A percentile compares a stretch with the other conserved stretches of the same genome.
phyloP scores from a whole-genome alignment of 208 protist species.

The Leishmania mexicana region DNA sequence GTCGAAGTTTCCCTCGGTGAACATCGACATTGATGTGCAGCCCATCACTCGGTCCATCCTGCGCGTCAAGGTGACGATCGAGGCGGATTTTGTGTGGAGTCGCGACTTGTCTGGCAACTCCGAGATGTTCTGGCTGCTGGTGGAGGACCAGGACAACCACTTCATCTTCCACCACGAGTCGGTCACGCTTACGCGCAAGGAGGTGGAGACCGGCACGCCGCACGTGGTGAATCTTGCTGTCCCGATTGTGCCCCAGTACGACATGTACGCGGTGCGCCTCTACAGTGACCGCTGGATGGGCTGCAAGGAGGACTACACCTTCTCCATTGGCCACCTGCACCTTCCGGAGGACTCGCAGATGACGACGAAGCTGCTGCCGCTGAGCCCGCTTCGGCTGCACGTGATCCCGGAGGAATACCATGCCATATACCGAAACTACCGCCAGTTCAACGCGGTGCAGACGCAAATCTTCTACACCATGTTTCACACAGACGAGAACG shows the following conservation, averaged over 20 bases:
- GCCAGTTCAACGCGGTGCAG: constrained; percentile 99
- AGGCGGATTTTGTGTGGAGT: constrained; percentile 94
- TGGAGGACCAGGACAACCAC: constrained; percentile 97
- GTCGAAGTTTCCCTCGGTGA: constrained; percentile 91
- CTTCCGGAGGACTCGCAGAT: constrained; percentile 94
- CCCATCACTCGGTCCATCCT: constrained; percentile 98
- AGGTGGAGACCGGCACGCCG: constrained; percentile 72
- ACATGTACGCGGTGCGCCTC: constrained; percentile 97
- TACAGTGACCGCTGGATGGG: constrained; percentile 96
- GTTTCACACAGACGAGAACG: constrained; percentile 98
- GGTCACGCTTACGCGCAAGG: constrained; percentile 82
- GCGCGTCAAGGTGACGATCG: constrained; percentile 91
- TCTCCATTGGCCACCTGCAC: constrained; percentile 96
- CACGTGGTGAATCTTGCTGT: constrained; percentile 95
- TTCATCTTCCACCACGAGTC: constrained; percentile 94
- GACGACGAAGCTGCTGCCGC: constrained; percentile 96
- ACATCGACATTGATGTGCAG: constrained; percentile 91
- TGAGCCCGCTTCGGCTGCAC: constrained; percentile 93
- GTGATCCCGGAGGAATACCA: constrained; percentile 91
- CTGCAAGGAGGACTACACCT: constrained; percentile 83
- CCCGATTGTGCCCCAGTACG: constrained; percentile 96
- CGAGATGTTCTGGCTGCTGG: constrained; percentile 96
- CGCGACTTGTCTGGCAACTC: constrained; percentile 91
- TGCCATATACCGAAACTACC: constrained; percentile 91
- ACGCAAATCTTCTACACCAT: constrained; percentile 99